phyloP scores from a whole-genome alignment of 192 early-diverging fungal species.

The Nowakowskiella sp. region DNA sequence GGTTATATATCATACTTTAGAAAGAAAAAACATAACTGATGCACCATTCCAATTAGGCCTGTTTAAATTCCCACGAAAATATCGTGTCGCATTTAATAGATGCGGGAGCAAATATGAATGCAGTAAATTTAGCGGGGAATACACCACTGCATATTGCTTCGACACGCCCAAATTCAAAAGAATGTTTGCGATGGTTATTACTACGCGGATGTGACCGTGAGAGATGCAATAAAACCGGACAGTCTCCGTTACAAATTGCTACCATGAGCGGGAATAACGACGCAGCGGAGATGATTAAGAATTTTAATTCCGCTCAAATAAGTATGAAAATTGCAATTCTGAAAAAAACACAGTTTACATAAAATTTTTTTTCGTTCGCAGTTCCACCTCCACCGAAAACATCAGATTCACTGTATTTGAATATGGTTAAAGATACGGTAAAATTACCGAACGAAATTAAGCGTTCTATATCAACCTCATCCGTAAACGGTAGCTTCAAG shows the following conservation, averaged over 20 bases:
- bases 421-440: too few relatives aligned
- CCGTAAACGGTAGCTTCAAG: too few relatives aligned
- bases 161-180: constrained; percentile 35
- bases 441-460: too few relatives aligned
- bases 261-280: constrained; percentile 32
- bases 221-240: constrained; percentile 36
- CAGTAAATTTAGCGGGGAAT: constrained; percentile 42
- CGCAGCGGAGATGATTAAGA: constrained; percentile 34
- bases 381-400: constrained; percentile 19
- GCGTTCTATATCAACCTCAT: too few relatives aligned
- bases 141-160: constrained; percentile 47
- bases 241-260: constrained; percentile 39
- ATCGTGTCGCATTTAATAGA: constrained; percentile 42
- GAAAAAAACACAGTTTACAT: too few relatives aligned
- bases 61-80: constrained; percentile 32
- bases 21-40: too few relatives aligned
- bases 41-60: constrained; percentile 19
- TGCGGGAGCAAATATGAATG: constrained; percentile 35
- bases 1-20: too few relatives aligned
- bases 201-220: constrained; percentile 41
- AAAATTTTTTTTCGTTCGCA: neutral
- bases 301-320: constrained; percentile 30
- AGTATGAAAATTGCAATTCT: constrained; percentile 13
- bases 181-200: constrained; percentile 36
- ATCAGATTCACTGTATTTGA: too few relatives aligned